These are phyloP conservation scores for Diaporthe capsici DNA, from an alignment of 2,329 filamentous ascomycete genomes.

Conservation along the genomic window DNA sequence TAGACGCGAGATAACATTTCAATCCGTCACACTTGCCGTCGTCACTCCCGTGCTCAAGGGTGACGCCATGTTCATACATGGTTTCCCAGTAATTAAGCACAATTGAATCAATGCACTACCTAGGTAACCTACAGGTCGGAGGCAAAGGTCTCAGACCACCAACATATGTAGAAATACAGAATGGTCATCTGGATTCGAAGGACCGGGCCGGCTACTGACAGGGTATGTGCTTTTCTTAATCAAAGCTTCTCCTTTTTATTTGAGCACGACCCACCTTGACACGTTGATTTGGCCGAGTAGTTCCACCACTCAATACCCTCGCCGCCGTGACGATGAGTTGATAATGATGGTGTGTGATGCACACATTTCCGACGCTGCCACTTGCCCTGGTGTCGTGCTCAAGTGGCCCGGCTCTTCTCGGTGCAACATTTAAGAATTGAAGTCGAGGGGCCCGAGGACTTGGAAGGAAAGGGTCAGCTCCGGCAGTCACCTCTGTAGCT, in stretches of 20 bases:
- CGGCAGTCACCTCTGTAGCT: neutral
- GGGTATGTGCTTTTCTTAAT: slow-evolving; percentile 12
- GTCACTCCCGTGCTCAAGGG: neutral
- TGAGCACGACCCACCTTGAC: slow-evolving; percentile 4
- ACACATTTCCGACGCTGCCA: neutral
- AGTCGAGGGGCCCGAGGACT: neutral
- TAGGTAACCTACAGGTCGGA: neutral
- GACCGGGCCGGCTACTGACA: neutral
- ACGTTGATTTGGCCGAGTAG: neutral
- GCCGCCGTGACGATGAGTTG: neutral
- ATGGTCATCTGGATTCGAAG: neutral
- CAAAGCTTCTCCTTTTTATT: slow-evolving; percentile 26
- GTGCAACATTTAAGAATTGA: neutral
- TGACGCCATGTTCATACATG: neutral
- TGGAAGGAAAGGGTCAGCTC: neutral
- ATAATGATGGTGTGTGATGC: neutral
- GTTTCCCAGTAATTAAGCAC: slow-evolving; percentile 2
- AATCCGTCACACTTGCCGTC: neutral
- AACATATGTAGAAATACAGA: neutral
- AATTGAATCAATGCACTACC: neutral
- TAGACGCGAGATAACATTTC: neutral
- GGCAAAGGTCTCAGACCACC: neutral
- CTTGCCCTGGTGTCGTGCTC: neutral
- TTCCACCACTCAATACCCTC: slow-evolving; percentile 15
- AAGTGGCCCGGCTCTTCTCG: neutral